Base-by-base conservation (phyloP, 768 basidiomycete genomes). In the Tubosaeta sp. region DNA sequence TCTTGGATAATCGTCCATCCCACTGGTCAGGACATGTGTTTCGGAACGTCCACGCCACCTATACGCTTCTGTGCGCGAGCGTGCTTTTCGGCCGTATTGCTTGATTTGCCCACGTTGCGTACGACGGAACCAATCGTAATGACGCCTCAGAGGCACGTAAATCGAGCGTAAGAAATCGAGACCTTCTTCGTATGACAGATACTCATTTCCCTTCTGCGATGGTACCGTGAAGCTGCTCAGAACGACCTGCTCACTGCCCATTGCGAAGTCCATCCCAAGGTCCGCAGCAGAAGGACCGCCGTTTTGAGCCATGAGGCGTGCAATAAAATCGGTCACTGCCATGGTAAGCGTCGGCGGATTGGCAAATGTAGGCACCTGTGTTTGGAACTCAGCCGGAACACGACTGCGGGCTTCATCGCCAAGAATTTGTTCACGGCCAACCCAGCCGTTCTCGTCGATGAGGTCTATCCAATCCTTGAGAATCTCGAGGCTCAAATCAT, bases 371-470 rank as follows among this genome's bases (percentile, higher is more conserved):
- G 94, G 95, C 16, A 94, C 91, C 67, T 98, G 94, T 2, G 87
- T 88, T 66, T 86, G 87, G 71, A 98, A 98, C 66, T 97, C 87
- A 38, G 71, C 54, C 8, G 94, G 94, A 7, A 96, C 92, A 72
- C 89, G 92, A 76, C 94, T 96, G 44, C 95, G 82, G 16, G 94
- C 94, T 71, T 98, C 94, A 58, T 94, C 94, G 4, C 94, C 94
- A 0, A 98, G 79, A 52, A 98, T 97, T 69, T 98, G 94, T 69
- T 98, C 94, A 22, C 94, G 79, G 2, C 84, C 95, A 38, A 98
- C 90, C 94, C 94, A 98, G 1, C 94, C 94, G 58, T 96, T 81
- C 31, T 89, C 87, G 63, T 98, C 93, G 49, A 96, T 90, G 41
- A 97, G 78, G 55, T 83, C 73, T 44, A 96, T 83, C 94, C 94